Evolutionary conservation across 2,329 filamentous ascomycete species (phyloP), one percentile per base, ranked within the genome.

Genomic region (Colletotrichum falcatum): DNA sequence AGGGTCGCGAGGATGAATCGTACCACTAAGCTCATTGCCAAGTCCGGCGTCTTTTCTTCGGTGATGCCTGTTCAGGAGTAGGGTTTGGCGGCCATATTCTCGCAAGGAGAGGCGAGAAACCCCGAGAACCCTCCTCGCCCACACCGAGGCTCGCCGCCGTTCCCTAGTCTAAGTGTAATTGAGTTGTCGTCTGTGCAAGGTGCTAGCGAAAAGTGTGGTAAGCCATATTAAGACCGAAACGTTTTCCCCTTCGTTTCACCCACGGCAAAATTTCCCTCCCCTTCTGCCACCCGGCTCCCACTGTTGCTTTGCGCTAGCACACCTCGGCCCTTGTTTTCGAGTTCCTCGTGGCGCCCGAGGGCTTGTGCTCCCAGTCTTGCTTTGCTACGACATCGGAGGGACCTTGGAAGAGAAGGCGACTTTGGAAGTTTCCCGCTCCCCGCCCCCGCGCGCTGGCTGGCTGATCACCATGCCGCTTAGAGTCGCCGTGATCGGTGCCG

Each of bases 401-500:
- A 67, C 64, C 64, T 59, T 67, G 64, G 44, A 51, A 39, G 3
- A 39, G 14, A 39, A 33, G 46, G 44, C 56, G 35, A 35, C 42
- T 61, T 61, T 33, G 26, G 44, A 46, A 53, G 26, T 46, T 54
- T 12, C 35, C n/a, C n/a, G n/a, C n/a, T n/a, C n/a, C n/a, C n/a
- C 9, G 33, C 56, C 12, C 16, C 30, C 46, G 20, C 51, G 44
- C 64, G 35, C 63, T 66, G 51, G 44, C n/a, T n/a, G n/a, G 30
- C 26, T 18, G 23, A 56, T 16, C 3, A 53, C 18, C 18, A 71
- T 71, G 68, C 64, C 68, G 23, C 65, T 68, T 28, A 71, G 28
- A 65, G 82, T 84, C 16, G 82, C 81, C n/a, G 75, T 85, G 60
- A 78, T 85, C 58, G 83, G 83, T 23, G 83, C 80, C 35, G 83